Percentiles rank a stretch among this genome's conserved stretches.
Conservation (phyloP, 2,329 filamentous ascomycete species). For the Paraphoma sp. region DNA sequence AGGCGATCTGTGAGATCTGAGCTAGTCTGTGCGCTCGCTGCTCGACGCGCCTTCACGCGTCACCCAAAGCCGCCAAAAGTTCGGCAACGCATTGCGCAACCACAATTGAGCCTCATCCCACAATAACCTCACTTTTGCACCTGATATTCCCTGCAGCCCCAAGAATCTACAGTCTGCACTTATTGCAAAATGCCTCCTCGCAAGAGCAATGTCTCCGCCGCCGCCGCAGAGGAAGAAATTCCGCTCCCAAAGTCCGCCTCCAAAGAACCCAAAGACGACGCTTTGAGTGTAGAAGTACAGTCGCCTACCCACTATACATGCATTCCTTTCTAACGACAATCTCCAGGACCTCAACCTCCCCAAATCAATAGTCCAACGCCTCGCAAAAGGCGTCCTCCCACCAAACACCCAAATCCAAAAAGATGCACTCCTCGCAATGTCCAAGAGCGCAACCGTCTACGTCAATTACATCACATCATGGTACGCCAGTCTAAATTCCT, state of each 20-base stretch:
- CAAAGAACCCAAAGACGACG: conserved; percentile 46
- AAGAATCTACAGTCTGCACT: conserved; percentile 8
- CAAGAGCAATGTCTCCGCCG: conserved; percentile 55
- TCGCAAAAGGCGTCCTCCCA: conserved; percentile 81
- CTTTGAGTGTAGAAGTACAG: conserved; percentile 53
- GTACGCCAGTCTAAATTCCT: conserved; percentile 52
- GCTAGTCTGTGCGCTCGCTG: conserved; percentile 16
- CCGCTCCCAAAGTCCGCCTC: conserved; percentile 27
- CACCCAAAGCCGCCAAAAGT: conserved; percentile 23
- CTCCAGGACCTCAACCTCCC: conserved; percentile 73
- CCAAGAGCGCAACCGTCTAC: conserved; percentile 83
- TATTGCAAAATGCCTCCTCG: conserved; percentile 53
- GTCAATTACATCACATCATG: conserved; percentile 79
- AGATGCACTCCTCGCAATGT: conserved; percentile 79
- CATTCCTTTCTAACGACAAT: conserved; percentile 1
- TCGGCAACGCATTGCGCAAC: not conserved
- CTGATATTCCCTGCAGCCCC: conserved; percentile 15
- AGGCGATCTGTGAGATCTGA: not conserved
- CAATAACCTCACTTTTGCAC: not conserved
- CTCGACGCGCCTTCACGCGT: conserved; percentile 40
- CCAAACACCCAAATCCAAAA: conserved; percentile 84
- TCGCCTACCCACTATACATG: not conserved
- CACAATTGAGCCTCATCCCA: not conserved
- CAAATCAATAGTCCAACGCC: conserved; percentile 79
- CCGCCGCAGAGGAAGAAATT: conserved; percentile 47